phyloP scores from a whole-genome alignment of 2,329 filamentous ascomycete genomes.

The Cryphonectria japonica region DNA sequence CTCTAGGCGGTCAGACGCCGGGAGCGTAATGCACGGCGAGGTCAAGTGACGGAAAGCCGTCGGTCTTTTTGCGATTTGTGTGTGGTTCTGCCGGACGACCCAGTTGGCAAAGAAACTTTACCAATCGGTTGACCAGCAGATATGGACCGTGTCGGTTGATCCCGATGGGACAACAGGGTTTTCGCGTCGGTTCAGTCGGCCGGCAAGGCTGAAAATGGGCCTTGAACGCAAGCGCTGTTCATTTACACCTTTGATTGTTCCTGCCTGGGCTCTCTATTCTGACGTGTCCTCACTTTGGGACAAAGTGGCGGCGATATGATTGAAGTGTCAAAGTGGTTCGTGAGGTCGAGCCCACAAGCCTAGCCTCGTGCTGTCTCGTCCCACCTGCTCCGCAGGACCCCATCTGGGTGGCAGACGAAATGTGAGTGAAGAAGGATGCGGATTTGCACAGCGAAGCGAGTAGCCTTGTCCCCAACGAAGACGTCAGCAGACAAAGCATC shows the following conservation, averaged over 20 bases:
- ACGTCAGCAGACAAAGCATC: neutral
- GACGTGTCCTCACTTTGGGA: neutral
- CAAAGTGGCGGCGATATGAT: neutral
- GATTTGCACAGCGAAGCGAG: neutral
- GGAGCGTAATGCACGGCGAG: neutral
- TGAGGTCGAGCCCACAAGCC: neutral
- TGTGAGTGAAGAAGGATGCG: neutral
- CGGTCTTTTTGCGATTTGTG: neutral
- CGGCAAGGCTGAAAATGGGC: constrained; percentile 10
- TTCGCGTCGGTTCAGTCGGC: constrained; percentile 6
- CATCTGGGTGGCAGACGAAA: neutral
- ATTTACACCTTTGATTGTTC: neutral
- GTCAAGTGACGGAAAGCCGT: neutral
- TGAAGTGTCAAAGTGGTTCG: neutral
- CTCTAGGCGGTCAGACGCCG: neutral
- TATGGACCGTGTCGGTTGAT: neutral
- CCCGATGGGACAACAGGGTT: neutral
- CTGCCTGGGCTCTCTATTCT: neutral
- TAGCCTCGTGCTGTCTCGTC: neutral
- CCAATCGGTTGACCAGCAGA: neutral
- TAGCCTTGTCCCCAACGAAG: constrained; percentile 5
- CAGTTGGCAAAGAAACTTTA: neutral
- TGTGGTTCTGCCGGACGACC: neutral
- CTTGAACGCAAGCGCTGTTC: constrained; percentile 1
- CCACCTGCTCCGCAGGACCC: neutral